These are phyloP conservation scores for Penicillium nordicum DNA, from an alignment of 2,329 filamentous ascomycete species.

Conservation along the genomic window DNA sequence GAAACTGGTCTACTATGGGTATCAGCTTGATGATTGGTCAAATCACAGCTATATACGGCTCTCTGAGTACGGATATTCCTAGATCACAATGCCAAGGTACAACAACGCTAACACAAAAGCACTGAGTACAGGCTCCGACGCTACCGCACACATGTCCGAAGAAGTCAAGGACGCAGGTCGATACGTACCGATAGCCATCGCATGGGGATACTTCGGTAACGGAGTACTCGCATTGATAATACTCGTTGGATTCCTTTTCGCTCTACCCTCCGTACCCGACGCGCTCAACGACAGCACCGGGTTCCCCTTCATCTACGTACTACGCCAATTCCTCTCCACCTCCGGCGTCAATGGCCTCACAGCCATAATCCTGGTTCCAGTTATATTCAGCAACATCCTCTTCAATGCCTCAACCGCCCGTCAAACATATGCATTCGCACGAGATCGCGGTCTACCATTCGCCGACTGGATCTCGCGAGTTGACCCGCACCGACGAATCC, in stretches of 20 bases:
- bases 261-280: constrained; percentile 29
- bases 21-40: constrained; percentile 39
- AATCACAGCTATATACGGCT: constrained; percentile 32
- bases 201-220: constrained; percentile 46
- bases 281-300: constrained; percentile 42
- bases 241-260: constrained; percentile 45
- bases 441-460: constrained; percentile 44
- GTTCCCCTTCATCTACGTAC: constrained; percentile 50
- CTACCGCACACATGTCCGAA: constrained; percentile 44
- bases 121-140: constrained; percentile 26
- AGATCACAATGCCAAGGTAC: background rate
- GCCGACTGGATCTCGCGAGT: constrained; percentile 40
- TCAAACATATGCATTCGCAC: constrained; percentile 44
- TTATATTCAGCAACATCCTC: constrained; percentile 40
- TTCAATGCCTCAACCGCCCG: constrained; percentile 41
- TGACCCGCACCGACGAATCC: constrained; percentile 39
- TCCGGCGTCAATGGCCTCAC: constrained; percentile 33
- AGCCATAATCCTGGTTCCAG: constrained; percentile 41
- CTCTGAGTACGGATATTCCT: constrained; percentile 19
- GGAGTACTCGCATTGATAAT: constrained; percentile 45
- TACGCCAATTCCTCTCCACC: constrained; percentile 31
- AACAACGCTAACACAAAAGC: background rate
- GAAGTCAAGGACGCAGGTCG: constrained; percentile 47
- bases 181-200: constrained; percentile 47
- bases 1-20: constrained; percentile 39